Base-by-base conservation (phyloP, 192 early-diverging fungal genomes). In the Backusella macrospora region DNA sequence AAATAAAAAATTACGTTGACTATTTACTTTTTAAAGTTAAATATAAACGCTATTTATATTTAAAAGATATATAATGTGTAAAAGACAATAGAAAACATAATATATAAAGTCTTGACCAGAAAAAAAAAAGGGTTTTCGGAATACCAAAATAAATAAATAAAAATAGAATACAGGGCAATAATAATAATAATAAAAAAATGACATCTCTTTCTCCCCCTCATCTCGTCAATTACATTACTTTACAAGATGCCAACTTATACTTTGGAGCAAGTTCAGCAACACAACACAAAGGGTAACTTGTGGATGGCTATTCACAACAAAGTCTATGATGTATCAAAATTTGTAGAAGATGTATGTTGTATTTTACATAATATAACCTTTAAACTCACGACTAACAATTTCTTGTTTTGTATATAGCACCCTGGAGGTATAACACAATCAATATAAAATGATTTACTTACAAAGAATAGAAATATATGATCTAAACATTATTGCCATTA, bases 281-380 rank as follows among this genome's bases (percentile, higher is more conserved):
- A 96, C 83, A 86, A 81, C 78, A 85, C 82, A 68, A 89, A 88
- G 74, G 77, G 80, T 26, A 91, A 94, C 81, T 81, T 93, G 72
- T 98, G 94, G 89, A 84, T 95, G 79, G 75, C 87, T 29, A 82
- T 97, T 26, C 84, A 88, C 68, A 87, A 86, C 65, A 91, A 92
- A 72, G 94, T 95, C 62, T 92, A 92, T 82, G 86, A 94, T 73
- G 84, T 91, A 72, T 87, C 92, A 40, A 80, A 84, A 21, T 94
- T 94, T 72, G 85, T 91, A 65, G 90, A 92, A 75, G 91, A 89
- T 82, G 88, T 88, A 78, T 46, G 73, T 59, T 26, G 42, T 40
- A 10, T 62, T 29, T 38, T 12, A 12, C 6, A 39, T 3, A 26
- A 15, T 23, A 1, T 70, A 15, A 37, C 1, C 13, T 46, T 14